These are phyloP conservation scores for Cyberlindnera saturnus DNA, from an alignment of 805 yeast species.

Conservation along the genomic window DNA sequence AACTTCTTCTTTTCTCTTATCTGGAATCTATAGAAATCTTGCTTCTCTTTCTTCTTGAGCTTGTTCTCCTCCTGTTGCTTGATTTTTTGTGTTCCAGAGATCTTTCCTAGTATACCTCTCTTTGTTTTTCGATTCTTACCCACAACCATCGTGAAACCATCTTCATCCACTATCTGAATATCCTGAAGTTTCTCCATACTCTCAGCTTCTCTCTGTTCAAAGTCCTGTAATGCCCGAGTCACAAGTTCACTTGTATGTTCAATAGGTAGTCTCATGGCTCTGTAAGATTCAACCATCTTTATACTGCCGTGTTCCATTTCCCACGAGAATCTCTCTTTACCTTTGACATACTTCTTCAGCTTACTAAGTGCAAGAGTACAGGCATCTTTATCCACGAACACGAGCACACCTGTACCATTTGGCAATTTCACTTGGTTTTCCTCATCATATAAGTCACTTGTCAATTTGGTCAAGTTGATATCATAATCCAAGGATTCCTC, in stretches of 20 bases:
- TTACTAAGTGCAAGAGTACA: slow-evolving; percentile 57
- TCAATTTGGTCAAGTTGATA: slow-evolving; percentile 50
- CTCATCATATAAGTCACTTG: slow-evolving; percentile 46
- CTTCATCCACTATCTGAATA: slow-evolving; percentile 71
- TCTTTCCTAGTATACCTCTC: slow-evolving; percentile 60
- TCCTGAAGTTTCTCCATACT: slow-evolving; percentile 48
- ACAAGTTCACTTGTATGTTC: slow-evolving; percentile 44
- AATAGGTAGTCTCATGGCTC: slow-evolving; percentile 36
- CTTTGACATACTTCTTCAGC: slow-evolving; percentile 44
- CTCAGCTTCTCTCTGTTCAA: slow-evolving; percentile 64
- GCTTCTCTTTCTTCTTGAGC: slow-evolving; percentile 68
- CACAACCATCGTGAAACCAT: slow-evolving; percentile 89
- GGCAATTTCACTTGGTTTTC: slow-evolving; percentile 46
- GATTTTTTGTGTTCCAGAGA: slow-evolving; percentile 32
- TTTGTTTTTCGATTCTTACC: slow-evolving; percentile 80
- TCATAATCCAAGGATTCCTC: slow-evolving; percentile 39
- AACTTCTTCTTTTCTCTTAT: slow-evolving; percentile 87
- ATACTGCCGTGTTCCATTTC: slow-evolving; percentile 27
- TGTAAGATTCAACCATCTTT: slow-evolving; percentile 37
- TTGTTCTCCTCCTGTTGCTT: slow-evolving; percentile 32
- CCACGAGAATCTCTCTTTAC: slow-evolving; percentile 29
- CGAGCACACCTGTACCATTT: slow-evolving; percentile 65
- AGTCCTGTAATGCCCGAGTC: slow-evolving; percentile 58
- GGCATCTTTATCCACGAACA: slow-evolving; percentile 67
- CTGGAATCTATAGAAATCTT: slow-evolving; percentile 94